Conservation (phyloP, 768 basidiomycete genomes). For the Tulasnella sp. region DNA sequence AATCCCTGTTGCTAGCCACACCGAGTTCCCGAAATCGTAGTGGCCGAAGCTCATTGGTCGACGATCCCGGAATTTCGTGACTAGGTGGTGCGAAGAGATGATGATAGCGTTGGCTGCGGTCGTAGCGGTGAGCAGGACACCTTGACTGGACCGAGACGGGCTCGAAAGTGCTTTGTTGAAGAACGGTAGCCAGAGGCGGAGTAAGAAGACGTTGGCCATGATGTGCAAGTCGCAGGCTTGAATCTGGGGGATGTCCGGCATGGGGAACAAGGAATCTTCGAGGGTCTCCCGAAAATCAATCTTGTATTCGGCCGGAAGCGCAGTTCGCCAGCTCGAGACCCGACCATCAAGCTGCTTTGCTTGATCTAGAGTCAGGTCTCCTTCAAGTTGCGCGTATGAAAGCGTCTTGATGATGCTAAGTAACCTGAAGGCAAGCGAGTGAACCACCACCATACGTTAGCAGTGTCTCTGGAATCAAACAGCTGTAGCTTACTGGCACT, state of each 20-base stretch:
- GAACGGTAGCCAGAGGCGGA: constrained; percentile 66
- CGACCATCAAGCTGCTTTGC: constrained; percentile 56
- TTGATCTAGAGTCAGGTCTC: constrained; percentile 52
- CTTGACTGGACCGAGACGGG: neutral
- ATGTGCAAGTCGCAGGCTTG: constrained; percentile 60
- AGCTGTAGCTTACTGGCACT: constrained; percentile 51
- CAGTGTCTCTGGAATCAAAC: neutral
- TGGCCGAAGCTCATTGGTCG: constrained; percentile 38
- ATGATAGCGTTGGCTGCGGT: constrained; percentile 65
- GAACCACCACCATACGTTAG: neutral
- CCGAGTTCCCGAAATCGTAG: constrained; percentile 55
- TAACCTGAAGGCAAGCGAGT: neutral
- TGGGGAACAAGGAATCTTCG: constrained; percentile 29
- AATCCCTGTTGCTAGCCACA: constrained; percentile 64
- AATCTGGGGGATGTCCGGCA: constrained; percentile 40
- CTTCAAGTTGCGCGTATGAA: neutral
- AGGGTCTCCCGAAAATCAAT: constrained; percentile 40
- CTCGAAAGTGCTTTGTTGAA: constrained; percentile 38
- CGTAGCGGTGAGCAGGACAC: constrained; percentile 44
- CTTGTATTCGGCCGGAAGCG: constrained; percentile 50
- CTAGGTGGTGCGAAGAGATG: constrained; percentile 29
- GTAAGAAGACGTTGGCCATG: constrained; percentile 55
- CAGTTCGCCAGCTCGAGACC: constrained; percentile 48
- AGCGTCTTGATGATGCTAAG: constrained; percentile 55
- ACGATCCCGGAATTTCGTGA: constrained; percentile 45